Percentiles rank a stretch among this genome's conserved stretches.
phyloP scores from a whole-genome alignment of 2,329 filamentous ascomycete species.

The Tricladium varicosporioides region DNA sequence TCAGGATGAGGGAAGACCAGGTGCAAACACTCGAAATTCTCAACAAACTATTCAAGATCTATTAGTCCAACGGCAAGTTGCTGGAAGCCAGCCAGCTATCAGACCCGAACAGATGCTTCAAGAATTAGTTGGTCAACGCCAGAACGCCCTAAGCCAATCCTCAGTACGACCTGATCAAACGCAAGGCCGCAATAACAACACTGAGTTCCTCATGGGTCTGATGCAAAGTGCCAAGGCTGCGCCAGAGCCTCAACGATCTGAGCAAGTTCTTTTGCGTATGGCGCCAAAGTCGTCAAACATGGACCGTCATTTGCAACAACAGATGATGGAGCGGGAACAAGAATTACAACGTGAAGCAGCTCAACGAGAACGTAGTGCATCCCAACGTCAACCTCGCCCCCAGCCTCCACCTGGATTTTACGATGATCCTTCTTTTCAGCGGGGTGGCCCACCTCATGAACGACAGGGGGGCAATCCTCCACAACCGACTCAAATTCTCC shows the following conservation, averaged over 20 bases:
- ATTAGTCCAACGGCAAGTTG: slow-evolving; percentile 42
- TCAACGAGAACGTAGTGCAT: slow-evolving; percentile 29
- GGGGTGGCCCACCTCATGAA: slow-evolving; percentile 30
- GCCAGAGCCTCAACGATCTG: slow-evolving; percentile 49
- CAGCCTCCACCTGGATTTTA: slow-evolving; percentile 32
- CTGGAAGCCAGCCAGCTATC: slow-evolving; percentile 38
- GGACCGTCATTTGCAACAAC: slow-evolving; percentile 32
- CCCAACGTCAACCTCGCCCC: slow-evolving; percentile 40
- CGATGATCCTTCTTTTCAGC: slow-evolving; percentile 29
- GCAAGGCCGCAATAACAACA: slow-evolving; percentile 52
- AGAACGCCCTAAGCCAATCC: slow-evolving; percentile 51
- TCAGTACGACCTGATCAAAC: slow-evolving; percentile 46
- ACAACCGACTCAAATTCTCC: slow-evolving; percentile 62
- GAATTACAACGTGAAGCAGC: slow-evolving; percentile 31
- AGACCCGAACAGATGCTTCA: slow-evolving; percentile 60
- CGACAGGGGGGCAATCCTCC: slow-evolving; percentile 36
- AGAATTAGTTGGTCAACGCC: slow-evolving; percentile 58
- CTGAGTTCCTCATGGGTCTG: slow-evolving; percentile 82
- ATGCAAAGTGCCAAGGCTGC: slow-evolving; percentile 61
- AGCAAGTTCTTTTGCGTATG: slow-evolving; percentile 52
- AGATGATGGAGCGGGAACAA: slow-evolving; percentile 42
- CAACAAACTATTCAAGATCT: slow-evolving; percentile 48
- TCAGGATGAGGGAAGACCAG: slow-evolving; percentile 27
- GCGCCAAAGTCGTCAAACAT: slow-evolving; percentile 23
- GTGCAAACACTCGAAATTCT: slow-evolving; percentile 32